These are phyloP conservation scores for Mrakia hoshinonis DNA, from an alignment of 768 basidiomycete genomes.

Conservation along the genomic window DNA sequence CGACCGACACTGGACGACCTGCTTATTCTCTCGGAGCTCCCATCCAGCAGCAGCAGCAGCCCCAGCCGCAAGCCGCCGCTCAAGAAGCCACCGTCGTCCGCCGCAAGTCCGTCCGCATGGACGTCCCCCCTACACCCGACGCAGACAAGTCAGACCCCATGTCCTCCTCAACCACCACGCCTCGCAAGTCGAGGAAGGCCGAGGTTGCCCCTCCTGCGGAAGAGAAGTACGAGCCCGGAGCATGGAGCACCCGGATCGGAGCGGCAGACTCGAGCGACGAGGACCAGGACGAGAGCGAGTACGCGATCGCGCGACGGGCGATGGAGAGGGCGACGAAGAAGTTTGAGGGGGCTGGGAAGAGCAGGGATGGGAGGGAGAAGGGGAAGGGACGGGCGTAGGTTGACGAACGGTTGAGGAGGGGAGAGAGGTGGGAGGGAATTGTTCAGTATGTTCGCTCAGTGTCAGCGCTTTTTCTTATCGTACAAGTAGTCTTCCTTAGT, in stretches of 20 bases:
- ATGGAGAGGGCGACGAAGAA: conserved; percentile 25
- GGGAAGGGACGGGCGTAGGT: conserved; percentile 22
- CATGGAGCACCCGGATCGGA: conserved; percentile 10
- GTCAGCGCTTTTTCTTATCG: no score
- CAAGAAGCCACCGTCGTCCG: conserved; percentile 4
- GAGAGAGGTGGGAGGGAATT: no score
- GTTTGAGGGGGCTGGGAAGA: conserved; percentile 13
- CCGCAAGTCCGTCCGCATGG: conserved; percentile 24
- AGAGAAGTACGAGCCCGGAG: conserved; percentile 12
- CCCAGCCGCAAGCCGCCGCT: not conserved
- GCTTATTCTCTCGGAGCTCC: not conserved
- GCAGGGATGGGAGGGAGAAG: conserved; percentile 18
- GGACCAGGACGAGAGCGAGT: conserved; percentile 25
- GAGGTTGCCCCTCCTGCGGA: not conserved
- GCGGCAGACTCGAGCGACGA: conserved; percentile 15
- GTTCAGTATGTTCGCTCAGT: no score
- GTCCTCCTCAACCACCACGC: not conserved
- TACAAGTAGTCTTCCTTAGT: no score
- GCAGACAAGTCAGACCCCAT: not conserved
- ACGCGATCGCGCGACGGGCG: conserved; percentile 24
- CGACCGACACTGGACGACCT: not conserved
- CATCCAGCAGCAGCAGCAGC: not conserved
- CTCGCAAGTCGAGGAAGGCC: not conserved
- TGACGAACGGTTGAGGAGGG: no score
- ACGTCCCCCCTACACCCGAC: conserved; percentile 22